Percentiles rank a stretch among this genome's conserved stretches.
These are phyloP conservation scores for Magnusiomyces suaveolens DNA, from an alignment of 1,139 yeast genomes.

Conservation along the genomic window DNA sequence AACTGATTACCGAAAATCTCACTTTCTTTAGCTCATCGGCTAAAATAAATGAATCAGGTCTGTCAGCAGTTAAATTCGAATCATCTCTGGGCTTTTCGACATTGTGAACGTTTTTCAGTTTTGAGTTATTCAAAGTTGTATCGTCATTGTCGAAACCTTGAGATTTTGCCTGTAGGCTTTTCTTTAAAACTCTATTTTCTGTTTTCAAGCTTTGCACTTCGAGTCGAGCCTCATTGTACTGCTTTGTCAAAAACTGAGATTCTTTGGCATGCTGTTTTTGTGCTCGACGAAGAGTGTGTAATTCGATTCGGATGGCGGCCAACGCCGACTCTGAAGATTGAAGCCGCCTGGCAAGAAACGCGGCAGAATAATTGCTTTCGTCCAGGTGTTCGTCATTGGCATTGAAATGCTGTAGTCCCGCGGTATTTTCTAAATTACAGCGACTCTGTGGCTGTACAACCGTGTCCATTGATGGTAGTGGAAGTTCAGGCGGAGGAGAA, in stretches of 20 bases:
- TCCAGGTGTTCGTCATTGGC: background rate
- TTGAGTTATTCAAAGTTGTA: background rate
- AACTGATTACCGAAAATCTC: background rate
- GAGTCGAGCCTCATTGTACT: background rate
- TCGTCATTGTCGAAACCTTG: background rate
- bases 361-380: background rate
- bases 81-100: background rate
- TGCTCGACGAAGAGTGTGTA: background rate
- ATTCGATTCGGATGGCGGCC: background rate
- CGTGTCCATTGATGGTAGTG: background rate
- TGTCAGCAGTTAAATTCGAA: no score
- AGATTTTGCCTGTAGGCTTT: no score
- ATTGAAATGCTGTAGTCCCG: no score
- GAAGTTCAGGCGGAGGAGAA: background rate
- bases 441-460: background rate
- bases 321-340: background rate
- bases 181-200: background rate
- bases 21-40: background rate
- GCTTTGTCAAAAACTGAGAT: slow-evolving; percentile 2
- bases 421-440: background rate
- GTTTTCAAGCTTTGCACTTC: background rate
- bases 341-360: background rate
- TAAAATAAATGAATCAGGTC: no score
- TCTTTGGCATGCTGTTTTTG: slow-evolving; percentile 2
- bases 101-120: no score